These are phyloP conservation scores for Penicillium digitatum DNA, from an alignment of 2,329 filamentous ascomycete genomes.

Conservation along the genomic window DNA sequence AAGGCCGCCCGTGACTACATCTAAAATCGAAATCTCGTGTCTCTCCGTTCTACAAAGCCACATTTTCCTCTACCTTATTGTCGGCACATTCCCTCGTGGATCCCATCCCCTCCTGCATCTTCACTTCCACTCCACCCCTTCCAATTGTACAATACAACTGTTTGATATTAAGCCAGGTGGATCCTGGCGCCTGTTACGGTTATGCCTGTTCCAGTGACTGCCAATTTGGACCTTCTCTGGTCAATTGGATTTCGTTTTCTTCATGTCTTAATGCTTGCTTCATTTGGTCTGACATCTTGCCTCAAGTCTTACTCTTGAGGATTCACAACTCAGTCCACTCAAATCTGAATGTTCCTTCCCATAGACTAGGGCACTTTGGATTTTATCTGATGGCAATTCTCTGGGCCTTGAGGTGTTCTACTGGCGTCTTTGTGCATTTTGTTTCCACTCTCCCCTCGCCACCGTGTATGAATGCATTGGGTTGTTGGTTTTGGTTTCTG, in stretches of 20 bases:
- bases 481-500: slow-evolving; percentile 10
- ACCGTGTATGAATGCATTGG: slow-evolving; percentile 20
- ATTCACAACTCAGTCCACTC: neutral
- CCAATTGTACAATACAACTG: slow-evolving; percentile 40
- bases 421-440: slow-evolving; percentile 22
- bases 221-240: slow-evolving; percentile 14
- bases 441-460: slow-evolving; percentile 33
- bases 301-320: neutral
- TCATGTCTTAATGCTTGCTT: slow-evolving; percentile 28
- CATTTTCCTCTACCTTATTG: slow-evolving; percentile 8
- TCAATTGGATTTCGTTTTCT: slow-evolving; percentile 18
- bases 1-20: slow-evolving; percentile 94
- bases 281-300: neutral
- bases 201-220: slow-evolving; percentile 29
- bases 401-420: slow-evolving; percentile 22
- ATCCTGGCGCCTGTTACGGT: slow-evolving; percentile 30
- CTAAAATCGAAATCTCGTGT: slow-evolving; percentile 39
- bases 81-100: slow-evolving; percentile 18
- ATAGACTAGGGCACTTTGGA: slow-evolving; percentile 22
- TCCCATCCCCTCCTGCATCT: slow-evolving; percentile 20
- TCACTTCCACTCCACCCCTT: slow-evolving; percentile 31
- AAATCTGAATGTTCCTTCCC: slow-evolving; percentile 4
- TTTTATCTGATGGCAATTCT: slow-evolving; percentile 23
- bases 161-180: slow-evolving; percentile 37
- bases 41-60: neutral